phyloP scores from a whole-genome alignment of 2,329 filamentous ascomycete species.

The Aspergillus fijiensis region DNA sequence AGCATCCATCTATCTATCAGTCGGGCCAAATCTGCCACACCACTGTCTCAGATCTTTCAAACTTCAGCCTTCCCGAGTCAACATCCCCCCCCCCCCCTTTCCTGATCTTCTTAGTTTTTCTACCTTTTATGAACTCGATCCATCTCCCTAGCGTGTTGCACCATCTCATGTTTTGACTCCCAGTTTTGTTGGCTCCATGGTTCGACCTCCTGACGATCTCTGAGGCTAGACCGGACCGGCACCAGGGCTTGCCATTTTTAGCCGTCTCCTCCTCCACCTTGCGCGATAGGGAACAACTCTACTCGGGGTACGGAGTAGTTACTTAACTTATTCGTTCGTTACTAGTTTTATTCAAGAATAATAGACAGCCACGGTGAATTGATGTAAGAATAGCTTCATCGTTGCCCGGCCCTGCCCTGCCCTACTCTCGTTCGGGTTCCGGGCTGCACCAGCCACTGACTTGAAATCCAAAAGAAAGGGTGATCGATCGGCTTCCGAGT shows the following conservation, averaged over 20 bases:
- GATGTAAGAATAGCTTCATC: too few species aligned
- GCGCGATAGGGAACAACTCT: not conserved
- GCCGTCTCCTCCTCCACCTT: not conserved
- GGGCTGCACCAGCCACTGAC: too few species aligned
- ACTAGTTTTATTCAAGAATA: too few species aligned
- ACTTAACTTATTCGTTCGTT: too few species aligned
- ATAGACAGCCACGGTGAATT: too few species aligned
- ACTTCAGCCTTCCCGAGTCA: not conserved
- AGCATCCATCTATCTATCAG: not conserved
- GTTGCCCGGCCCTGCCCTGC: too few species aligned
- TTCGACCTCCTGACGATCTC: slow-evolving; percentile 18
- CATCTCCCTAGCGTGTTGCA: slow-evolving; percentile 13
- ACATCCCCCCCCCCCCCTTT: not conserved
- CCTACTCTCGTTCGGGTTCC: too few species aligned
- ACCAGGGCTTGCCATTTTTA: not conserved
- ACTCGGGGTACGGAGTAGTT: too few species aligned
- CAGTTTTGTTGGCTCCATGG: slow-evolving; percentile 12
- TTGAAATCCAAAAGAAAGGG: too few species aligned
- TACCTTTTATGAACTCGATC: not conserved
- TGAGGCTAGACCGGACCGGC: not conserved
- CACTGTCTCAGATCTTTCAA: slow-evolving; percentile 18
- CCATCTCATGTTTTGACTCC: not conserved
- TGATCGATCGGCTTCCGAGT: too few species aligned
- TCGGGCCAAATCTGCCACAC: slow-evolving; percentile 11
- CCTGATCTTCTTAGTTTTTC: not conserved